Conservation (phyloP, 2,329 filamentous ascomycete genomes). For the Dothideomycetes sp. region DNA sequence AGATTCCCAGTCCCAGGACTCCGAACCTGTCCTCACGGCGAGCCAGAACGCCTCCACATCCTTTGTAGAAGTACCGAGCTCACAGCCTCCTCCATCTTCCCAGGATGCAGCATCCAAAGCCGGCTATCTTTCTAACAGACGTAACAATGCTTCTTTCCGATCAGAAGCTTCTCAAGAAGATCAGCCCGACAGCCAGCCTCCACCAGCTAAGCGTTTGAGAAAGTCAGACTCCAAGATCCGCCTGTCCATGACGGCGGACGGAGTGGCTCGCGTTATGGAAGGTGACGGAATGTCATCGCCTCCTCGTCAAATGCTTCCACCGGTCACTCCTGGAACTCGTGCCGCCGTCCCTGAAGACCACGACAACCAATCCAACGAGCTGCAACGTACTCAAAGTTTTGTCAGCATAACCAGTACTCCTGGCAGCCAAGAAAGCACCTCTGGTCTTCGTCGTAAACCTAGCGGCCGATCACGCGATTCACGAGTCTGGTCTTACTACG, state of each 20-base stretch:
- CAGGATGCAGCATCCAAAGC: constrained; percentile 8
- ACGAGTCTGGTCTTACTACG: constrained; percentile 84
- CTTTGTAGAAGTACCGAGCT: constrained; percentile 9
- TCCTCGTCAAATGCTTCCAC: constrained; percentile 33
- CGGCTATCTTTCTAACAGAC: constrained; percentile 37
- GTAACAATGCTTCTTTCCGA: constrained; percentile 34
- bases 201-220: constrained; percentile 15
- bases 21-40: background rate
- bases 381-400: constrained; percentile 65
- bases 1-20: background rate
- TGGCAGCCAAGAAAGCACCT: constrained; percentile 7
- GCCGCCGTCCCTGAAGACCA: background rate
- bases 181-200: background rate
- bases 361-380: constrained; percentile 35
- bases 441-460: constrained; percentile 34
- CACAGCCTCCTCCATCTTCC: constrained; percentile 9
- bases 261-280: constrained; percentile 76
- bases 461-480: constrained; percentile 68
- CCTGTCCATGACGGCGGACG: constrained; percentile 76
- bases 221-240: constrained; percentile 50
- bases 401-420: constrained; percentile 33
- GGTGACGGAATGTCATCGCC: constrained; percentile 60
- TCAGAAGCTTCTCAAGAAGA: constrained; percentile 13
- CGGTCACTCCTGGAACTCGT: constrained; percentile 36
- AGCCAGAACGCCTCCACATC: constrained; percentile 1